These are phyloP conservation scores for Pseudogymnoascus sp. DNA, from an alignment of 2,329 filamentous ascomycete genomes.

Conservation along the genomic window DNA sequence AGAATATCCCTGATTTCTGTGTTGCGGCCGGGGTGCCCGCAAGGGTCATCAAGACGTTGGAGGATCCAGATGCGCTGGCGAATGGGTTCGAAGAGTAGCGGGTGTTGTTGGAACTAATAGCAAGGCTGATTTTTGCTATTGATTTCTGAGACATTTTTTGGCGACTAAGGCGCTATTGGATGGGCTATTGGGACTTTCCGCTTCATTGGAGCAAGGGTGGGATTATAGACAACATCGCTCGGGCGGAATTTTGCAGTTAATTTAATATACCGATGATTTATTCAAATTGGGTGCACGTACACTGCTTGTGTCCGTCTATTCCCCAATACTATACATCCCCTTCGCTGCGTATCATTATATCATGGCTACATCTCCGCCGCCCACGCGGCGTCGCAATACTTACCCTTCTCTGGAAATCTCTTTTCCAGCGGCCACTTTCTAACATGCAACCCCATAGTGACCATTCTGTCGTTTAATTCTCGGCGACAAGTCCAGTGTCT, in stretches of 20 bases:
- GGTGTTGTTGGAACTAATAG: background rate
- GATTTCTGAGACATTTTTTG: background rate
- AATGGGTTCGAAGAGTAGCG: background rate
- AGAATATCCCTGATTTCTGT: conserved; percentile 15
- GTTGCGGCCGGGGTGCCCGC: conserved; percentile 19
- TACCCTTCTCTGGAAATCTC: background rate
- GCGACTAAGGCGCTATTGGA: background rate
- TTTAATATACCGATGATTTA: conserved; percentile 5
- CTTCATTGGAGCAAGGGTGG: background rate
- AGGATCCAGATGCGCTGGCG: background rate
- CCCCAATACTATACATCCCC: background rate
- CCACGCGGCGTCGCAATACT: background rate
- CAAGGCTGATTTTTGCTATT: background rate
- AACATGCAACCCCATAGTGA: background rate
- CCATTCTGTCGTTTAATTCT: background rate
- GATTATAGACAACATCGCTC: background rate
- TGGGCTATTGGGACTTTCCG: background rate
- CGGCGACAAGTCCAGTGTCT: background rate
- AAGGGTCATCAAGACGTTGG: conserved; percentile 10
- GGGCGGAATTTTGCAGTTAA: background rate
- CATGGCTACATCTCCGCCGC: background rate
- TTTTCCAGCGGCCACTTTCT: background rate
- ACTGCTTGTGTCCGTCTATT: background rate
- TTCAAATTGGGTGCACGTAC: background rate
- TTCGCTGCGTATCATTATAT: background rate